Percentiles rank a stretch among this genome's conserved stretches.
Evolutionary conservation across 2,329 filamentous ascomycete species (phyloP).

Genomic region (Alternaria longipes): DNA sequence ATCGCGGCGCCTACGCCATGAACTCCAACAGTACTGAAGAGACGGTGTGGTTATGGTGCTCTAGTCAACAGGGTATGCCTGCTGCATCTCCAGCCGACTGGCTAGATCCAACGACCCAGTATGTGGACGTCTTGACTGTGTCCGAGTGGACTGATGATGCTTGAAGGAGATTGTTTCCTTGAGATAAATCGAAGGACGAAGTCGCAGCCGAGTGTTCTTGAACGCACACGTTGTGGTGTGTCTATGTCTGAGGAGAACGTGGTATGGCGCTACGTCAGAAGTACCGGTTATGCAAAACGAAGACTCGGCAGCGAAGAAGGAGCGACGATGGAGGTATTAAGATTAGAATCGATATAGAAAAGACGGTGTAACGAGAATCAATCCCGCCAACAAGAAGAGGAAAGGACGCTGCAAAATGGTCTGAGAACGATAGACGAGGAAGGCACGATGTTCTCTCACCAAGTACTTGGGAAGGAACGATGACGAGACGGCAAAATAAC

Average conservation of each 20-base stretch:
- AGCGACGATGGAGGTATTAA: conserved; percentile 12
- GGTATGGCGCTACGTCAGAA: conserved; percentile 9
- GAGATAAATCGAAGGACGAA: not conserved
- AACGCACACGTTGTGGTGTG: not conserved
- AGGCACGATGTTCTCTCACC: conserved; percentile 28
- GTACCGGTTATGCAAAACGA: conserved; percentile 8
- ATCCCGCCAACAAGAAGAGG: conserved; percentile 12
- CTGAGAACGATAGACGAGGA: conserved; percentile 21
- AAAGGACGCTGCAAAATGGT: conserved; percentile 18
- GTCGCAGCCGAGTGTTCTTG: not conserved
- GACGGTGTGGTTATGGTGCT: not conserved
- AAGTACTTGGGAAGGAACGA: conserved; percentile 17
- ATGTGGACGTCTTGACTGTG: not conserved
- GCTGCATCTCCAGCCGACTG: not conserved
- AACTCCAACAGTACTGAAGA: not conserved
- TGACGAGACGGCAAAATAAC: conserved; percentile 17
- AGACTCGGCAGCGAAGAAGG: conserved; percentile 9
- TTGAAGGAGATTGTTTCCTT: not conserved
- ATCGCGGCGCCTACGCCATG: conserved; percentile 26
- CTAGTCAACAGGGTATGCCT: not conserved
- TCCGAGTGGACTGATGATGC: not conserved
- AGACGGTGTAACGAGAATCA: conserved; percentile 13
- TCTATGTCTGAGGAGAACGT: conserved; percentile 1
- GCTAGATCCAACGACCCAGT: conserved; percentile 6
- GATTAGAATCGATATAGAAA: conserved; percentile 21